These are phyloP conservation scores for Exophiala mesophila DNA, from an alignment of 2,329 filamentous ascomycete genomes.

Conservation along the genomic window DNA sequence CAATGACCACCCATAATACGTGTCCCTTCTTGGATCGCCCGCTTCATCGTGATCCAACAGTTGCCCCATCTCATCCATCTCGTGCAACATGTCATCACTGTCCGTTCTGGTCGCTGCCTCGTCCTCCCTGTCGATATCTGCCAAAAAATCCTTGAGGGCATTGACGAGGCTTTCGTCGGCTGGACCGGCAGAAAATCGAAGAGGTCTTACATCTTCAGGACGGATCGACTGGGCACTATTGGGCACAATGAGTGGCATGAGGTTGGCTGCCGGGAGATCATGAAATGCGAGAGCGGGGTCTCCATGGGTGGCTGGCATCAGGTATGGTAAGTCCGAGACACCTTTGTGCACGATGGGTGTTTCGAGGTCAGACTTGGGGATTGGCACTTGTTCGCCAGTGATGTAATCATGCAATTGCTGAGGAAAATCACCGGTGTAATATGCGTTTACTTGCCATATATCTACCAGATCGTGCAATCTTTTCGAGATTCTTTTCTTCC, in stretches of 20 bases:
- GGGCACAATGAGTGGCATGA: constrained; percentile 72
- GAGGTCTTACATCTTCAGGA: constrained; percentile 63
- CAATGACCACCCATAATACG: constrained; percentile 84
- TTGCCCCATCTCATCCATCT: constrained; percentile 73
- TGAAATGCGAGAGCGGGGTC: constrained; percentile 70
- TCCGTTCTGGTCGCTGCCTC: constrained; percentile 43
- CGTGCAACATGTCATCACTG: constrained; percentile 48
- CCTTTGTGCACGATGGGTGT: not conserved
- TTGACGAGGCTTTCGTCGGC: constrained; percentile 61
- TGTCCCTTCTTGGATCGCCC: constrained; percentile 62
- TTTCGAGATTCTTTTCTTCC: constrained; percentile 59
- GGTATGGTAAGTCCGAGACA: constrained; percentile 53
- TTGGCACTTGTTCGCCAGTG: not conserved
- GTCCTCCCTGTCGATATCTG: constrained; percentile 62
- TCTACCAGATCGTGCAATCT: constrained; percentile 62
- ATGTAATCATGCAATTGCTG: constrained; percentile 51
- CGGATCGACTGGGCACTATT: constrained; percentile 72
- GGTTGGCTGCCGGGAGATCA: constrained; percentile 75
- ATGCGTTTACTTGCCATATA: constrained; percentile 65
- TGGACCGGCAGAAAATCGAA: constrained; percentile 64
- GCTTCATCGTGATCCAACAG: constrained; percentile 61
- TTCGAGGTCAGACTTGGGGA: not conserved
- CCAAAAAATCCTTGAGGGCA: constrained; percentile 66
- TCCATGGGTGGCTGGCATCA: constrained; percentile 72
- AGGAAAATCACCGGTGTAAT: constrained; percentile 54